phyloP scores from a whole-genome alignment of 805 yeast genomes.

The Candida boidinii region DNA sequence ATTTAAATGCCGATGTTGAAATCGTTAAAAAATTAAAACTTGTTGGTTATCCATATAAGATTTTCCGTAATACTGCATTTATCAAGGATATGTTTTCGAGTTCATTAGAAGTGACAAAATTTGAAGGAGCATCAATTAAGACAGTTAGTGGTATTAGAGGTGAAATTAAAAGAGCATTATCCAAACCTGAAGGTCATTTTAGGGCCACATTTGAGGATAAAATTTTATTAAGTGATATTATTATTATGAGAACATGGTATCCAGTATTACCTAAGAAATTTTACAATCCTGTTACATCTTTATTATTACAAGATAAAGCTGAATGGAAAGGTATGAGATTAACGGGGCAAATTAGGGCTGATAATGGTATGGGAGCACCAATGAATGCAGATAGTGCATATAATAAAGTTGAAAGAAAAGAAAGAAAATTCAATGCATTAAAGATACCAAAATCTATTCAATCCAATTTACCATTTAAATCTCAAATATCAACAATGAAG shows the following conservation, averaged over 20 bases:
- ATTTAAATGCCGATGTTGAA: conserved; percentile 81
- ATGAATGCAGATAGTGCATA: conserved; percentile 40
- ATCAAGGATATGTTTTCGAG: conserved; percentile 94
- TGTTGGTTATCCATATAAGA: conserved; percentile 90
- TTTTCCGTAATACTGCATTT: conserved; percentile 93
- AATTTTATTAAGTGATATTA: conserved; percentile 80
- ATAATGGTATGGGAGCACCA: conserved; percentile 56
- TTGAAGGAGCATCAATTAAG: conserved; percentile 95
- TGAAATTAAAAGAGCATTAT: conserved; percentile 89
- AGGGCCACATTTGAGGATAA: conserved; percentile 98
- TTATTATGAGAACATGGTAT: conserved; percentile 92
- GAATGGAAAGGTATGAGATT: conserved; percentile 96
- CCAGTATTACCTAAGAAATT: conserved; percentile 86
- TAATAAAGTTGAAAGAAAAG: conserved; percentile 71
- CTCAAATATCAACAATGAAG: conserved; percentile 83
- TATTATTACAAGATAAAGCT: conserved; percentile 63
- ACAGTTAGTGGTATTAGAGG: conserved; percentile 98
- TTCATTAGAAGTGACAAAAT: conserved; percentile 90
- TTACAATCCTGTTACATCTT: conserved; percentile 93
- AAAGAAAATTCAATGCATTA: conserved; percentile 80
- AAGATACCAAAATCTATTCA: conserved; percentile 77
- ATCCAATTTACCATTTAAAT: conserved; percentile 77
- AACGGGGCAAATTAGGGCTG: conserved; percentile 90
- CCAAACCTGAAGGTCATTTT: conserved; percentile 91
- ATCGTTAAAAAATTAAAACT: conserved; percentile 93